Conservation (phyloP, 2,329 filamentous ascomycete species). For the Colletotrichum viniferum region DNA sequence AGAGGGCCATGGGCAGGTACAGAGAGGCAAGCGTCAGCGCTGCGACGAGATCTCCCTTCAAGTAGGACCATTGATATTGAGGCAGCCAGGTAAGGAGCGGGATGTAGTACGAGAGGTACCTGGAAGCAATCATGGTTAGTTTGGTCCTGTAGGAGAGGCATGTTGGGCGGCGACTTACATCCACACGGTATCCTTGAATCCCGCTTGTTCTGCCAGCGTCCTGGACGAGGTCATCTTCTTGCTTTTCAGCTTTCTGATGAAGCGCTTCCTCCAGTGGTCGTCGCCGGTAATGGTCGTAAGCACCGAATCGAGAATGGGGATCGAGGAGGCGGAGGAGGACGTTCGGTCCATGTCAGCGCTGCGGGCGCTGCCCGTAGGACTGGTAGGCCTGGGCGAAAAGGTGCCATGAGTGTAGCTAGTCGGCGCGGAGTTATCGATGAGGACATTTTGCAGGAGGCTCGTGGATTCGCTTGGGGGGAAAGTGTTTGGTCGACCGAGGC, state of each 20-base stretch:
- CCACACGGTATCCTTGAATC: conserved; percentile 72
- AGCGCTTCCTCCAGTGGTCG: conserved; percentile 53
- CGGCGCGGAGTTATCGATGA: conserved; percentile 39
- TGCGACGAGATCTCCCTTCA: conserved; percentile 85
- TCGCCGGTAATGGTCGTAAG: conserved; percentile 41
- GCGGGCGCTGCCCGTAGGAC: conserved; percentile 42
- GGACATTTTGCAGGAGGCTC: conserved; percentile 46
- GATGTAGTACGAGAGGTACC: conserved; percentile 92
- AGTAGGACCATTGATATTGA: conserved; percentile 82
- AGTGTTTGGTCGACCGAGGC: conserved; percentile 13
- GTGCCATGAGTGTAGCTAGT: conserved; percentile 72
- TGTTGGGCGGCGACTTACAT: conserved; percentile 62
- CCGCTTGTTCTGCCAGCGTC: conserved; percentile 73
- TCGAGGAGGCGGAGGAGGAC: conserved; percentile 33
- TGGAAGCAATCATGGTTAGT: conserved; percentile 34
- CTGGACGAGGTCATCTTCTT: conserved; percentile 77
- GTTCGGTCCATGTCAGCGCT: conserved; percentile 36
- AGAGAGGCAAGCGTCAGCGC: conserved; percentile 97
- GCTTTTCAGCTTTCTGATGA: conserved; percentile 56
- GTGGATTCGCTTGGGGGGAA: conserved; percentile 51
- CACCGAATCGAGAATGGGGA: conserved; percentile 42
- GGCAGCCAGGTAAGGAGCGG: conserved; percentile 89
- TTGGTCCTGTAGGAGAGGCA: background rate
- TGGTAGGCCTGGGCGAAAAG: conserved; percentile 71
- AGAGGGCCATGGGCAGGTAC: conserved; percentile 96